A percentile compares a stretch with the other conserved stretches of the same genome.
phyloP scores from a whole-genome alignment of 805 yeast genomes.

The Candida ponderosae region DNA sequence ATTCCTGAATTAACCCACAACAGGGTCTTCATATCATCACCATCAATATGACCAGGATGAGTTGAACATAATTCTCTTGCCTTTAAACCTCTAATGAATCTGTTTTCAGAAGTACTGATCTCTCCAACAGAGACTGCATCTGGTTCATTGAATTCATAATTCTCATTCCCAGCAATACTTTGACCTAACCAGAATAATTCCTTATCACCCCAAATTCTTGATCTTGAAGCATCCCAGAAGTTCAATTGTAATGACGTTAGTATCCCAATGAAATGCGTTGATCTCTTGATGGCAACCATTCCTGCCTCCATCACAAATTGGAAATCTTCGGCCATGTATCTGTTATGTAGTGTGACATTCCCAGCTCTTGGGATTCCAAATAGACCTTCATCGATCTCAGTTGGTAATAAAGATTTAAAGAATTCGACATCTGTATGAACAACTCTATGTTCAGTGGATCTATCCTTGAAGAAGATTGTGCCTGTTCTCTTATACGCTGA shows the following conservation, averaged over 20 bases:
- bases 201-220: slow-evolving; percentile 68
- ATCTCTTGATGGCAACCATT: slow-evolving; percentile 23
- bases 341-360: slow-evolving; percentile 23
- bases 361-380: slow-evolving; percentile 25
- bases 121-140: slow-evolving; percentile 32
- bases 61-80: slow-evolving; percentile 44
- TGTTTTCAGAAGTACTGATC: slow-evolving; percentile 14
- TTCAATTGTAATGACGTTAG: slow-evolving; percentile 23
- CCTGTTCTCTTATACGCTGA: slow-evolving; percentile 28
- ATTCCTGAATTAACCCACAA: slow-evolving; percentile 72
- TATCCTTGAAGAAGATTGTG: slow-evolving; percentile 42
- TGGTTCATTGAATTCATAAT: slow-evolving; percentile 27
- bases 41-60: slow-evolving; percentile 53
- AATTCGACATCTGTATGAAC: slow-evolving; percentile 16
- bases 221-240: slow-evolving; percentile 29
- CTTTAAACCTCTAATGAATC: slow-evolving; percentile 7
- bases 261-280: slow-evolving; percentile 17
- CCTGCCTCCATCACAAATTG: slow-evolving; percentile 30
- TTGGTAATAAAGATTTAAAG: slow-evolving; percentile 35
- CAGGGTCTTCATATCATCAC: slow-evolving; percentile 34
- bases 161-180: slow-evolving; percentile 29
- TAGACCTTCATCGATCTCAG: slow-evolving; percentile 25
- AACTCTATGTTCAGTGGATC: slow-evolving; percentile 19
- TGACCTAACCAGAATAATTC: slow-evolving; percentile 73
- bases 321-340: slow-evolving; percentile 24